Evolutionary conservation across 2,329 filamentous ascomycete genomes (phyloP).

Genomic region (Fusarium duplospermum): DNA sequence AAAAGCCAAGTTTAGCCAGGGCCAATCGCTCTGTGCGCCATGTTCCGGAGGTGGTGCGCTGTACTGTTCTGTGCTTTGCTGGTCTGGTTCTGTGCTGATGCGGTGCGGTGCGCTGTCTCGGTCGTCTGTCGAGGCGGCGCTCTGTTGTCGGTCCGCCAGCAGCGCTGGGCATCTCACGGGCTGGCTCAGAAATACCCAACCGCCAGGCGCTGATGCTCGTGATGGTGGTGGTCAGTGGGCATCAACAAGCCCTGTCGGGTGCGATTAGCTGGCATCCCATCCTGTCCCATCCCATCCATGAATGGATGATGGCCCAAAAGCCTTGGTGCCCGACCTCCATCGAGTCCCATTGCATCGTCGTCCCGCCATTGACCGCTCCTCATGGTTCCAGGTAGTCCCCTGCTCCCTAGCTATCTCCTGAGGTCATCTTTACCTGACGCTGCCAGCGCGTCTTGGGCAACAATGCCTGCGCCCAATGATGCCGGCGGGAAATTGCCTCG

Average conservation of each 20-base stretch:
- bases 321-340: constrained; percentile 46
- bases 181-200: constrained; percentile 17
- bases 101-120: not conserved
- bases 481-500: constrained; percentile 40
- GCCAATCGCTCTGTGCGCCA: constrained; percentile 3
- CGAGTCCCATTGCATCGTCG: constrained; percentile 34
- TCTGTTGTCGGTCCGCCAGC: constrained; percentile 5
- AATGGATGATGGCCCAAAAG: constrained; percentile 16
- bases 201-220: constrained; percentile 28
- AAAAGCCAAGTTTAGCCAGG: constrained; percentile 1
- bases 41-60: constrained; percentile 22
- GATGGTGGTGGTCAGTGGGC: constrained; percentile 43
- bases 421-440: constrained; percentile 45
- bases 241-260: constrained; percentile 46
- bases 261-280: constrained; percentile 36
- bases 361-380: constrained; percentile 49
- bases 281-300: not conserved
- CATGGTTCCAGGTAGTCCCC: constrained; percentile 49
- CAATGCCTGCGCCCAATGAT: constrained; percentile 50
- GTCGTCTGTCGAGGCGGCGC: not conserved
- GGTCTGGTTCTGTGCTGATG: constrained; percentile 15
- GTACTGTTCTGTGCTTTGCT: constrained; percentile 17
- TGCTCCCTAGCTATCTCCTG: constrained; percentile 46
- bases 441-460: constrained; percentile 49
- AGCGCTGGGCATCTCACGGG: not conserved